These are phyloP conservation scores for Pterocarpus macrocarpus DNA, from an alignment of 306 rosid species.

Conservation along the genomic window DNA sequence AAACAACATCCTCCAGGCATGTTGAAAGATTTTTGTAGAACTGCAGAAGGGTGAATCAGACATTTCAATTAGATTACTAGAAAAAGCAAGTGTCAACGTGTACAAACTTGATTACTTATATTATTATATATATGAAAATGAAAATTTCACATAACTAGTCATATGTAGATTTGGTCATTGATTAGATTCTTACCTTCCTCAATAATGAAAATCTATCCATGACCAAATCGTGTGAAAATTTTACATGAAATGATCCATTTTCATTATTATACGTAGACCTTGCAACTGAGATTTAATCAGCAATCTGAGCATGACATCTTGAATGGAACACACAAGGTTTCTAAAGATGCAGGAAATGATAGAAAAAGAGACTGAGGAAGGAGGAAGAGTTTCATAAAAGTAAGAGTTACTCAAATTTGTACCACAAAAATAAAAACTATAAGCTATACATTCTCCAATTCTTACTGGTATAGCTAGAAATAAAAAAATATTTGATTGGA, in stretches of 20 bases:
- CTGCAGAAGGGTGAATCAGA: constrained; percentile 55
- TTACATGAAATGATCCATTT: no score
- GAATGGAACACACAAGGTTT: background rate
- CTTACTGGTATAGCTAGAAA: no score
- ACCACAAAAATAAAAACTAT: background rate
- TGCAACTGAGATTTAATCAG: background rate
- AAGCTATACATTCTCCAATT: background rate
- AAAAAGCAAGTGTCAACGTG: background rate
- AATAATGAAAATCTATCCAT: no score
- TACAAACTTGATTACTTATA: background rate
- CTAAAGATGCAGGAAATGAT: background rate
- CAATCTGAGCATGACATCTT: constrained; percentile 10
- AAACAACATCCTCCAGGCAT: constrained; percentile 84
- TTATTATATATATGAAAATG: background rate
- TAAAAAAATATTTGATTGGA: no score
- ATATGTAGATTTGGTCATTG: no score
- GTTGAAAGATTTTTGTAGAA: constrained; percentile 91
- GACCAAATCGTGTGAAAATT: no score
- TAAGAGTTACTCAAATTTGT: background rate
- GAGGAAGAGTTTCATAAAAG: background rate
- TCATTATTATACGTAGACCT: background rate
- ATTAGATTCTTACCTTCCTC: no score
- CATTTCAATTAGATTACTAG: constrained; percentile 19
- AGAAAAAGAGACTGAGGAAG: background rate
- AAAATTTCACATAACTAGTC: no score